A percentile compares a stretch with the other conserved stretches of the same genome.
phyloP scores from a whole-genome alignment of 768 basidiomycete genomes.

The Suillus discolor region DNA sequence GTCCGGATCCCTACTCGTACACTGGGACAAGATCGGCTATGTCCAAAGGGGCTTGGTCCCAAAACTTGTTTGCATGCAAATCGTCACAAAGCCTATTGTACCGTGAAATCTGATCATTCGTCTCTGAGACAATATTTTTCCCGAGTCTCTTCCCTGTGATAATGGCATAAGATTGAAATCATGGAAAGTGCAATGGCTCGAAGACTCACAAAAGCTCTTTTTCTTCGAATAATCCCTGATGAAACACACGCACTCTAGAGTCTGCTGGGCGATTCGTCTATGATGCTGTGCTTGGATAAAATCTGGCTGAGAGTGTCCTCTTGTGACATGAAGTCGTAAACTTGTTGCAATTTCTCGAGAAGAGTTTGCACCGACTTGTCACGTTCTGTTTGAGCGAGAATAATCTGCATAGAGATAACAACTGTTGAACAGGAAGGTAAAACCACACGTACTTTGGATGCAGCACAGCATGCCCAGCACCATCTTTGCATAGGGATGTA shows the following conservation, averaged over 20 bases:
- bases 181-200: background rate
- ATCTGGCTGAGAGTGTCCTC: slow-evolving; percentile 1
- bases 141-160: slow-evolving; percentile 1
- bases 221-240: slow-evolving; percentile 28
- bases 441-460: slow-evolving; percentile 1
- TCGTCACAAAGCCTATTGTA: slow-evolving; percentile 1
- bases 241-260: slow-evolving; percentile 30
- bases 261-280: slow-evolving; percentile 19
- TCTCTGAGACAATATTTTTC: background rate
- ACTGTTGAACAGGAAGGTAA: background rate
- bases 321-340: slow-evolving; percentile 8
- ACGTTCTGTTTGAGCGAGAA: slow-evolving; percentile 8
- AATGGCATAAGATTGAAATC: background rate
- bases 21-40: background rate
- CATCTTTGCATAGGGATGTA: slow-evolving; percentile 14
- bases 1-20: background rate
- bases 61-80: slow-evolving; percentile 5
- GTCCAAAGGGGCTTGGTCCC: background rate
- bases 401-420: background rate
- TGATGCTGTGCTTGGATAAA: background rate
- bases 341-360: background rate
- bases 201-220: slow-evolving; percentile 19
- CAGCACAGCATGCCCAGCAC: slow-evolving; percentile 7
- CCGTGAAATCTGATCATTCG: background rate
- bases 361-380: slow-evolving; percentile 4